phyloP scores from a whole-genome alignment of 192 early-diverging fungal species.

The Coemansia sp. region DNA sequence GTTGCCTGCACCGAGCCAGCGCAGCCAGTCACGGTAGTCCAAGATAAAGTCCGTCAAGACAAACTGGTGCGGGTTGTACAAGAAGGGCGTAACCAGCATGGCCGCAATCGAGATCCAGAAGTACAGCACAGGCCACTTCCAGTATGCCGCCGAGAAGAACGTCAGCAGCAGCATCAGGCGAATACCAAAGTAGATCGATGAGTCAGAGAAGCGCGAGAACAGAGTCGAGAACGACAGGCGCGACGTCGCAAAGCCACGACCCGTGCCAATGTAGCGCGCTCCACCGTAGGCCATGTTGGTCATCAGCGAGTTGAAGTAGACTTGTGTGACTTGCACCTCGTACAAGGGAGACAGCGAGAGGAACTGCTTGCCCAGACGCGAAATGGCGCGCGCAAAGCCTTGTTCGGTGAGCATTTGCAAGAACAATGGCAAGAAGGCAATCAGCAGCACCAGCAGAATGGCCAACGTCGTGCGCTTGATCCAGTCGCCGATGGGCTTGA shows the following conservation, averaged over 20 bases:
- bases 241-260: constrained; percentile 82
- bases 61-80: constrained; percentile 91
- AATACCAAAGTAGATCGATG: constrained; percentile 75
- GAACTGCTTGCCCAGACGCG: constrained; percentile 76
- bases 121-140: constrained; percentile 71
- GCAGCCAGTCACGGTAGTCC: constrained; percentile 78
- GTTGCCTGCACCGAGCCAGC: constrained; percentile 82
- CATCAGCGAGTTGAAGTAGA: constrained; percentile 78
- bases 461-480: constrained; percentile 77
- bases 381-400: constrained; percentile 68
- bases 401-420: constrained; percentile 82
- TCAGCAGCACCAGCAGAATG: constrained; percentile 77
- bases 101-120: constrained; percentile 81
- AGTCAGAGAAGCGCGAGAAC: constrained; percentile 71
- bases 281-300: constrained; percentile 77
- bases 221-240: constrained; percentile 70
- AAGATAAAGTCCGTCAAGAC: constrained; percentile 73
- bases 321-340: constrained; percentile 83
- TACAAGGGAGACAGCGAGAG: constrained; percentile 80
- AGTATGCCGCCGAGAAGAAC: constrained; percentile 71
- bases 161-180: constrained; percentile 67
- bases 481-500: constrained; percentile 76
- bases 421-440: constrained; percentile 78
- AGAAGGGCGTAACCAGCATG: constrained; percentile 74
- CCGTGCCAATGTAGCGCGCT: constrained; percentile 82